Conservation (phyloP, 305 asterid genomes). For the Fraxinus ornus region DNA sequence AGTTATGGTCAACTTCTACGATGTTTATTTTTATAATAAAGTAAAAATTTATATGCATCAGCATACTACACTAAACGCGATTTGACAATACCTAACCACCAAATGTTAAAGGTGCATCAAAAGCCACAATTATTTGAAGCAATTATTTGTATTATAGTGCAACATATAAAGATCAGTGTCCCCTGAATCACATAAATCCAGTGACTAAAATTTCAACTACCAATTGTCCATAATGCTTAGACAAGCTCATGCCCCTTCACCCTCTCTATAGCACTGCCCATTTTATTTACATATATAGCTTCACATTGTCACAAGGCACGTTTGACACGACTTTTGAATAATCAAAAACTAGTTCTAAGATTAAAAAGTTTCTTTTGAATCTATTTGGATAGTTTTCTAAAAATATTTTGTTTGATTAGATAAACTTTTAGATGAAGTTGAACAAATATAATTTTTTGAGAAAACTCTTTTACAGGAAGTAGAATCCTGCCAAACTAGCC, state of each 20-base stretch:
- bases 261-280: not conserved
- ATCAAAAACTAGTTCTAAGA: too few species aligned
- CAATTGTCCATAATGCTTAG: not conserved
- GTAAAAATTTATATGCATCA: not conserved
- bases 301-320: not conserved
- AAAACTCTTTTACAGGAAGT: too few species aligned
- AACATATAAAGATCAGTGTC: not conserved
- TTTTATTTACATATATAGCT: not conserved
- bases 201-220: not conserved
- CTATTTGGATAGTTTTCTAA: too few species aligned
- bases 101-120: not conserved
- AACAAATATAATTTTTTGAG: too few species aligned
- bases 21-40: too few species aligned
- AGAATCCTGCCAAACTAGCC: too few species aligned
- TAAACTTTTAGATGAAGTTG: too few species aligned
- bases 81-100: not conserved
- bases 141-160: not conserved
- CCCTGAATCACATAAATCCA: not conserved
- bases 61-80: not conserved
- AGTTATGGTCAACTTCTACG: not conserved
- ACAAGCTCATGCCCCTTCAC: not conserved
- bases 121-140: not conserved
- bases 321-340: too few species aligned
- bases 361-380: too few species aligned
- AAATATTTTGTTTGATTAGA: too few species aligned